Evolutionary conservation across 495 filamentous ascomycete genomes (phyloP).

Genomic region (Neurospora sp.): DNA sequence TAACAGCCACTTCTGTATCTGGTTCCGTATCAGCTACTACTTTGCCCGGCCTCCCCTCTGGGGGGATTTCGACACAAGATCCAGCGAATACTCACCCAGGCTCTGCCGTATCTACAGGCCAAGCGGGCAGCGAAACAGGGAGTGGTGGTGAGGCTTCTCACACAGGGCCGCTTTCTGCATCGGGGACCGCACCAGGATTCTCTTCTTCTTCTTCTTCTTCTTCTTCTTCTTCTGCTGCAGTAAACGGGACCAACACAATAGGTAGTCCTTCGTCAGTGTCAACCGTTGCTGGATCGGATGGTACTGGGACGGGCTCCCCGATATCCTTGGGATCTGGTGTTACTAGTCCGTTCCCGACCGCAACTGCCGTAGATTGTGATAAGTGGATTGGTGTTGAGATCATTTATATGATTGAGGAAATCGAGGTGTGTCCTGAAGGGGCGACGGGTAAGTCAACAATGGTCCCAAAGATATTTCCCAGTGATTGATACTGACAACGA

Average conservation of each 20-base stretch:
- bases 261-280: background rate
- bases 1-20: background rate
- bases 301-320: background rate
- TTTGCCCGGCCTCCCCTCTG: background rate
- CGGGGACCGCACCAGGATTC: background rate
- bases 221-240: background rate
- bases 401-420: slow-evolving; percentile 24
- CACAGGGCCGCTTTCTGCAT: background rate
- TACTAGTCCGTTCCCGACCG: slow-evolving; percentile 1
- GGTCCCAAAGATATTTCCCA: background rate
- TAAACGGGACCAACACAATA: background rate
- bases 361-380: slow-evolving; percentile 9
- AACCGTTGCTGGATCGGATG: background rate
- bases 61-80: background rate
- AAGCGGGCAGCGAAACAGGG: background rate
- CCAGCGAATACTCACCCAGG: background rate
- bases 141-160: background rate
- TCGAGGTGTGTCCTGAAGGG: slow-evolving; percentile 22
- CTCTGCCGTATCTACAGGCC: background rate
- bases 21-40: background rate
- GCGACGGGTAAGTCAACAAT: slow-evolving; percentile 10
- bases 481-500: background rate
- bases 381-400: slow-evolving; percentile 29
- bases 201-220: background rate
- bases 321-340: background rate